phyloP scores from a whole-genome alignment of 78 protist species.

The Pelomyxa schiedti region DNA sequence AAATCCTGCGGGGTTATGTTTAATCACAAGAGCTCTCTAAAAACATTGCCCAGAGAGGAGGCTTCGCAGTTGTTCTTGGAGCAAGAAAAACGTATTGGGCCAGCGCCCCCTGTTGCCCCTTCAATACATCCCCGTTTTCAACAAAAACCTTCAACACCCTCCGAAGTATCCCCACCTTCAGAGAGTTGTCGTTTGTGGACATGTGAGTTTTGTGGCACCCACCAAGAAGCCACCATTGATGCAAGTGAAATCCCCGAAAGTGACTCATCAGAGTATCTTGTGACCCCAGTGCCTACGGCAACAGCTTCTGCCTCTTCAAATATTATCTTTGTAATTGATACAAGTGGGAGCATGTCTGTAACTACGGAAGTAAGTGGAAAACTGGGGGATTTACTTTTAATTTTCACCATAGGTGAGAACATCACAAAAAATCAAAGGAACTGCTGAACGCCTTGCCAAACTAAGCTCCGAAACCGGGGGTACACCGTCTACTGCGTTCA shows the following conservation, averaged over 20 bases:
- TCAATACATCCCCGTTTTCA: not conserved
- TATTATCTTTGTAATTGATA: not conserved
- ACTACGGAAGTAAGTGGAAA: not conserved
- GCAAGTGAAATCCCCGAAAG: not conserved
- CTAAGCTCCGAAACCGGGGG: not conserved
- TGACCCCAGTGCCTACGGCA: not conserved
- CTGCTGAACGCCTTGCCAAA: not conserved
- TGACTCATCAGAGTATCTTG: not conserved
- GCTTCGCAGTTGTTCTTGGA: not conserved
- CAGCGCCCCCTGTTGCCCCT: not conserved
- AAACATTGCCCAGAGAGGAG: not conserved
- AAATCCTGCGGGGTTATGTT: not conserved
- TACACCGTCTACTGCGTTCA: no score
- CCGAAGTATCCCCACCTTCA: not conserved
- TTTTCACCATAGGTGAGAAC: no score
- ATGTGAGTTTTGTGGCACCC: not conserved
- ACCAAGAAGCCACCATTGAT: not conserved
- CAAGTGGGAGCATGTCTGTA: not conserved
- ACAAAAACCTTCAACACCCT: not conserved
- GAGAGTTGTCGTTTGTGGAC: not conserved
- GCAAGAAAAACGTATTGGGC: not conserved
- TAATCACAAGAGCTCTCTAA: not conserved
- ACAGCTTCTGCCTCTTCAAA: no score
- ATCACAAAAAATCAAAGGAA: not conserved
- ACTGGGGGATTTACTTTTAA: no score